Evolutionary conservation across 768 basidiomycete genomes (phyloP), one percentile per base, ranked within the genome.

Genomic region (Psilocybe azurescens): DNA sequence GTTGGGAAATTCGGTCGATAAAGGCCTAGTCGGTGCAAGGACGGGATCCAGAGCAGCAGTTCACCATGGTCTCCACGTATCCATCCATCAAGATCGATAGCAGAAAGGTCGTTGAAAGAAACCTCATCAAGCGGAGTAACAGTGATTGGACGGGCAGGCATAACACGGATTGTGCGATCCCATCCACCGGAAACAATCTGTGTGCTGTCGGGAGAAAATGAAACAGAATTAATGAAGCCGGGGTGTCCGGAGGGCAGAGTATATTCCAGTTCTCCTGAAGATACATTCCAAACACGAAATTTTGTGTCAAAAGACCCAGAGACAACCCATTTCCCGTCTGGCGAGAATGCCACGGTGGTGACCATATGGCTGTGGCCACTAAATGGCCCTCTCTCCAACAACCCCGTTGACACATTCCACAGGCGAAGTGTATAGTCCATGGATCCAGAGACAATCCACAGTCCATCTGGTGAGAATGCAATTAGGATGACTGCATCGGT

Each of bases 401-500:
- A 3, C 6, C 48, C 56, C 6, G 56, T 53, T 5, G 52, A 28
- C 29, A 38, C 41, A 52, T 57, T 38, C 56, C 49, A 62, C 2
- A 62, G 14, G 6, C 50, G 13, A 20, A 62, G 29, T 18, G 61
- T 52, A 4, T 32, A 14, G 18, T 62, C 55, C 16, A 6, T 33
- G 28, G 56, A 51, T 9, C 54, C 41, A 46, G 49, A 62, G 16
- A 52, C 55, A 7, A 62, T 32, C 6, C 8, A 20, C n/a, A 14
- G 14, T 20, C 61, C 56, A 24, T 57, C 49, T 33, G 50, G 50
- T 1, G 55, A 62, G 24, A 62, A 62, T 44, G 38, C 38, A n/a
- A 52, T 50, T 5, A 49, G 57, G 18, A 11, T 39, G 32, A 62
- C 44, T 2, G 11, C 3, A 8, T 16, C 8, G 24, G 20, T 36